Conservation (phyloP, 148 eudicot species). For the Arbutus unedo region DNA sequence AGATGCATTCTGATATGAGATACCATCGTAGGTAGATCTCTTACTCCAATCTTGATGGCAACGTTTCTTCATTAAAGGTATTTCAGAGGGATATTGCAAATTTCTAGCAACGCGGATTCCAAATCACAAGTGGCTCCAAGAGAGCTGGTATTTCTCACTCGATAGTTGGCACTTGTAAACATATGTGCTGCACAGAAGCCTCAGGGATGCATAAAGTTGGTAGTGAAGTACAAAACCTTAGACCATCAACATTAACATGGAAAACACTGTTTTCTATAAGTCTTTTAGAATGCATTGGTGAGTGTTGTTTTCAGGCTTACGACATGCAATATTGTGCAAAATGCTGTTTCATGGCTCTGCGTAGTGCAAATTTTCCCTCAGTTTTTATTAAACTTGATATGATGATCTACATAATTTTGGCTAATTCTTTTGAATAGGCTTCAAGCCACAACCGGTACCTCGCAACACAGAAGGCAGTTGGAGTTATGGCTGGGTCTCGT, state of each 20-base stretch:
- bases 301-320: not conserved
- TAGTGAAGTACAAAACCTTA: not conserved
- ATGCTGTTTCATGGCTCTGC: not conserved
- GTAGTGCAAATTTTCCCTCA: not conserved
- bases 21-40: not conserved
- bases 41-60: not conserved
- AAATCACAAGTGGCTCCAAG: not conserved
- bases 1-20: not conserved
- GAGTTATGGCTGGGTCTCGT: constrained; percentile 22
- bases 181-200: not conserved
- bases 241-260: not conserved
- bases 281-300: not conserved
- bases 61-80: not conserved
- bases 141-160: not conserved
- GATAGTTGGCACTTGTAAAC: not conserved
- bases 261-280: not conserved
- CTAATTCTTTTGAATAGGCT: constrained; percentile 37
- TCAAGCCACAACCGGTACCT: constrained; percentile 22
- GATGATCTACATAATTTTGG: not conserved
- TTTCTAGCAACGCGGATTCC: not conserved
- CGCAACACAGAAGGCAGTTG: constrained; percentile 18
- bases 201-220: not conserved
- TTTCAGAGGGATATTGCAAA: not conserved
- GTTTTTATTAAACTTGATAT: not conserved
- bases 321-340: not conserved